These are phyloP conservation scores for Salix brachista DNA, from an alignment of 345 rosid genomes.

Conservation along the genomic window DNA sequence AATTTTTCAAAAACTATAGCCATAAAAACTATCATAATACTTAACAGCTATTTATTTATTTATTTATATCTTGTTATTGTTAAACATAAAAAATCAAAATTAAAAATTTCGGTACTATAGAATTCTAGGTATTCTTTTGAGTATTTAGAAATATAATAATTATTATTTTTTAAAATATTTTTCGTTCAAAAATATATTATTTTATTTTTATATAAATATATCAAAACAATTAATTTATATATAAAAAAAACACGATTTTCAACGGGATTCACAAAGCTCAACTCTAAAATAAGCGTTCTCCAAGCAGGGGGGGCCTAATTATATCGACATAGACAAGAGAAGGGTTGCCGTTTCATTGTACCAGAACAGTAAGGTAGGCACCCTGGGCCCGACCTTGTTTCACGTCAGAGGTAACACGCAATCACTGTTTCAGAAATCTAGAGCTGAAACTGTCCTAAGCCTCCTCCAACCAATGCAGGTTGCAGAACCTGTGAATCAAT, in stretches of 20 bases:
- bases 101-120: background rate
- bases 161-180: too few relatives aligned
- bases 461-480: background rate
- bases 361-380: background rate
- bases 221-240: too few relatives aligned
- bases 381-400: background rate
- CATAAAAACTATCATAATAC: too few relatives aligned
- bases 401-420: background rate
- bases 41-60: too few relatives aligned
- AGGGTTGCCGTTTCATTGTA: background rate
- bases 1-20: too few relatives aligned
- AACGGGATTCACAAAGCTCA: too few relatives aligned
- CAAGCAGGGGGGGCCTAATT: background rate
- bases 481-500: background rate
- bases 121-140: background rate
- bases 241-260: too few relatives aligned
- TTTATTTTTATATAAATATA: too few relatives aligned
- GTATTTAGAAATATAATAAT: too few relatives aligned
- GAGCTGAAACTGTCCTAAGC: background rate
- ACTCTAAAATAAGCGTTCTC: background rate
- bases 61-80: background rate
- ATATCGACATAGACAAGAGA: conserved; percentile 12
- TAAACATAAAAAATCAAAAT: too few relatives aligned
- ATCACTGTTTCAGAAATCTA: background rate
- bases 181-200: too few relatives aligned